Evolutionary conservation across 345 rosid species (phyloP).

Genomic region (Linum tenue): DNA sequence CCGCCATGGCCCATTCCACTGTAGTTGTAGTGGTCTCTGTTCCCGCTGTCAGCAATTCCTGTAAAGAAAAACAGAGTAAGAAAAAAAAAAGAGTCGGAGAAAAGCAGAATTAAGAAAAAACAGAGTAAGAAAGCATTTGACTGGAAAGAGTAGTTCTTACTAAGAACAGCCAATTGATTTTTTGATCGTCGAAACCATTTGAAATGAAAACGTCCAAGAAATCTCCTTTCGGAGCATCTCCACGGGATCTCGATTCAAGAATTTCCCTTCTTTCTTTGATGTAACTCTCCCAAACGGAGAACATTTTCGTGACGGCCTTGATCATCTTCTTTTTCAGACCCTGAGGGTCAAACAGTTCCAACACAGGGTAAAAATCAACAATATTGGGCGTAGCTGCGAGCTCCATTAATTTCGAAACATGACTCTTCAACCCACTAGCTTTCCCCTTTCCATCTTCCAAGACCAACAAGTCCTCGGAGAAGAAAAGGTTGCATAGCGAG

Average conservation of each 20-base stretch:
- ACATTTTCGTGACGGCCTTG: not conserved
- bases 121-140: not conserved
- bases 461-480: not conserved
- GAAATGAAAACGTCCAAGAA: not conserved
- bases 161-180: not conserved
- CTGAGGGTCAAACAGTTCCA: not conserved
- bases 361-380: not conserved
- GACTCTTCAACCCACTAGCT: not conserved
- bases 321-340: not conserved
- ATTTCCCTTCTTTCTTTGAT: constrained; percentile 4
- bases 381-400: not conserved
- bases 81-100: not conserved
- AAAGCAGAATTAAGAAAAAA: not conserved
- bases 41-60: constrained; percentile 1
- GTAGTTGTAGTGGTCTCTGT: not conserved
- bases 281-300: not conserved
- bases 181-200: not conserved
- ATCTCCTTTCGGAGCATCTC: not conserved
- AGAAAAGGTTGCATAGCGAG: not conserved
- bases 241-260: not conserved
- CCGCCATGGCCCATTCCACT: constrained; percentile 5
- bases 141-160: not conserved
- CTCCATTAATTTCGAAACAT: not conserved
- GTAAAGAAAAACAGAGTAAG: not conserved
- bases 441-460: not conserved